These are phyloP conservation scores for Umbellularia californica DNA, from an alignment of 164 flowering plant genomes.

Conservation along the genomic window DNA sequence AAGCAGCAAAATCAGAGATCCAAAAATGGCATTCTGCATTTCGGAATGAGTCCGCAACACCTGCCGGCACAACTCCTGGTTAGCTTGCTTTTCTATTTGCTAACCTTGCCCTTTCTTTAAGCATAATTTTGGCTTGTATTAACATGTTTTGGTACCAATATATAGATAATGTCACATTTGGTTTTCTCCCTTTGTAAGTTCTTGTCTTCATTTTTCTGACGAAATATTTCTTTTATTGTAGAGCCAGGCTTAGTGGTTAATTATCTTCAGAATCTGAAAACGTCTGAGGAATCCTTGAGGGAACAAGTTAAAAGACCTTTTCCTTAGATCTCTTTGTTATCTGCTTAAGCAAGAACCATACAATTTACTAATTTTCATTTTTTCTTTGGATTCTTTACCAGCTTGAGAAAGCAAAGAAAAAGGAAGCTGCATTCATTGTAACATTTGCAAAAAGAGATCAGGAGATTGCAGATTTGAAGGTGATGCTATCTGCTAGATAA, in stretches of 20 bases:
- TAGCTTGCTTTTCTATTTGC: conserved; percentile 4
- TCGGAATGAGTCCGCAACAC: conserved; percentile 63
- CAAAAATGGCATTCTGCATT: conserved; percentile 88
- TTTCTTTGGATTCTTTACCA: conserved; percentile 19
- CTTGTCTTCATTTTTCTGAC: neutral
- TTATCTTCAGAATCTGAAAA: conserved; percentile 65
- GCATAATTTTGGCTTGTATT: too few relatives aligned
- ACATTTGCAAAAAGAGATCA: conserved; percentile 97
- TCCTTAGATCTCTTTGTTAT: neutral
- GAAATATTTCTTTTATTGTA: conserved; percentile 16
- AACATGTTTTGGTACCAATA: neutral
- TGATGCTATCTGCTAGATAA: conserved; percentile 7
- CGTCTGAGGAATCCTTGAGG: conserved; percentile 79
- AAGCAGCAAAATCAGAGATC: conserved; percentile 76
- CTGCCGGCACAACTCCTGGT: conserved; percentile 65
- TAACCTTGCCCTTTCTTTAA: neutral
- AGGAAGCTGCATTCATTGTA: conserved; percentile 97
- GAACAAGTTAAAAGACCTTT: conserved; percentile 60
- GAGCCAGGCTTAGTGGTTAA: conserved; percentile 70
- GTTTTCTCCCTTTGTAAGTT: neutral
- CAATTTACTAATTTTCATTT: neutral
- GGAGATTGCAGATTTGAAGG: conserved; percentile 95
- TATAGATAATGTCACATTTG: neutral
- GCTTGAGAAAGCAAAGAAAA: conserved; percentile 96
- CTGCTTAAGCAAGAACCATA: neutral